A percentile compares a stretch with the other conserved stretches of the same genome.
These are phyloP conservation scores for Cyclostephanos invisitatus DNA, from an alignment of 108 stramenopile genomes.

Conservation along the genomic window DNA sequence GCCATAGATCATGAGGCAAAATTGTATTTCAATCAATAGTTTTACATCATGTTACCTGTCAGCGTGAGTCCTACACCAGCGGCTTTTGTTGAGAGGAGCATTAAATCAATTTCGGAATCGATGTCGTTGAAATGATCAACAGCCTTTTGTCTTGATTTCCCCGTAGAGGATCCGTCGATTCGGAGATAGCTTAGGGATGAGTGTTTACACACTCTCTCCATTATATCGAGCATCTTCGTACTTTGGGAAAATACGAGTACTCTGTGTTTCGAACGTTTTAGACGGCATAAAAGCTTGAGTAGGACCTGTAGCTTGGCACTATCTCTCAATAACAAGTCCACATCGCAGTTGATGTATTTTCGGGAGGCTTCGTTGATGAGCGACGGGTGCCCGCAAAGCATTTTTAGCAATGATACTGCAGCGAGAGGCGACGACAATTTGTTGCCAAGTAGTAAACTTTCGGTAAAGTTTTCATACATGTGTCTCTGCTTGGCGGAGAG, in stretches of 20 bases:
- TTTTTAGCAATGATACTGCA: constrained; percentile 78
- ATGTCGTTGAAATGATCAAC: constrained; percentile 93
- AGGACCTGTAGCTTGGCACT: constrained; percentile 82
- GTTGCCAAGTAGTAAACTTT: constrained; percentile 46
- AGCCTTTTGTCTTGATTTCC: constrained; percentile 75
- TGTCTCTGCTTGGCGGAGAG: constrained; percentile 80
- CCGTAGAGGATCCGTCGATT: constrained; percentile 92
- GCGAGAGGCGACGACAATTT: constrained; percentile 61
- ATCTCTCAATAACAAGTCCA: constrained; percentile 42
- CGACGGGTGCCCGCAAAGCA: constrained; percentile 76
- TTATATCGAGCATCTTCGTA: constrained; percentile 91
- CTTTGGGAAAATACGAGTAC: constrained; percentile 92
- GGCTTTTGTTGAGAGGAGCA: constrained; percentile 85
- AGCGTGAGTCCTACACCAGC: constrained; percentile 89
- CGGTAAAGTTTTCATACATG: constrained; percentile 77
- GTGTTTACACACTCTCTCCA: constrained; percentile 52
- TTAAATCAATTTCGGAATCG: constrained; percentile 56
- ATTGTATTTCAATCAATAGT: neutral
- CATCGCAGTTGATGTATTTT: constrained; percentile 26
- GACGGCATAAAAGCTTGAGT: constrained; percentile 54
- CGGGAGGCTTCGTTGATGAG: constrained; percentile 49
- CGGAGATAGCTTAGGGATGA: constrained; percentile 51
- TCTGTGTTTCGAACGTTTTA: constrained; percentile 76
- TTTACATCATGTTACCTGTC: constrained; percentile 34
- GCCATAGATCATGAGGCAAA: neutral